Percentiles rank a stretch among this genome's conserved stretches.
Conservation (phyloP, 2,329 filamentous ascomycete genomes). For the Cordyceps pruinosa region DNA sequence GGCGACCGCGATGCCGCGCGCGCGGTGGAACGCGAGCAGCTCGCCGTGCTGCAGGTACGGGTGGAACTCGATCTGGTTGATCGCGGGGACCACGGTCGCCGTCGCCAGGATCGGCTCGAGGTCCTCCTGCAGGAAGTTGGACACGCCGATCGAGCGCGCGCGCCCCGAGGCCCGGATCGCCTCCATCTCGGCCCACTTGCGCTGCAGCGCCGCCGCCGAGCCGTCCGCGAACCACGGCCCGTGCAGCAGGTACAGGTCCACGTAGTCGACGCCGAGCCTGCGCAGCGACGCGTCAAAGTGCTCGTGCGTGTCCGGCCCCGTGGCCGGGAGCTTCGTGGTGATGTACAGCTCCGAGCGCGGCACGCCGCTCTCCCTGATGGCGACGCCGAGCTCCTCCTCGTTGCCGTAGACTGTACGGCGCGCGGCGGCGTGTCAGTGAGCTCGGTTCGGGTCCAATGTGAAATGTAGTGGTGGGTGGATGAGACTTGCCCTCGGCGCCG, state of each 20-base stretch:
- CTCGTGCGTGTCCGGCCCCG: constrained; percentile 34
- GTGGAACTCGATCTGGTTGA: constrained; percentile 79
- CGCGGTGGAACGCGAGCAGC: constrained; percentile 50
- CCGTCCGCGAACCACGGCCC: constrained; percentile 45
- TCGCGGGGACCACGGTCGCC: constrained; percentile 55
- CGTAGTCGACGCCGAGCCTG: constrained; percentile 61
- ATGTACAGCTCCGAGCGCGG: constrained; percentile 64
- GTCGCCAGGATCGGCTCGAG: constrained; percentile 51
- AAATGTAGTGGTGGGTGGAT: background rate
- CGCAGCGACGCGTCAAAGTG: constrained; percentile 54
- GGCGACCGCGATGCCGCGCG: constrained; percentile 49
- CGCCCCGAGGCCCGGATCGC: constrained; percentile 60
- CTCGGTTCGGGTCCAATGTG: background rate
- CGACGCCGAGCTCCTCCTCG: constrained; percentile 63
- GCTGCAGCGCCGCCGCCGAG: constrained; percentile 46
- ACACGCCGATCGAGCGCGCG: constrained; percentile 66
- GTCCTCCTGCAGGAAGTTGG: constrained; percentile 59
- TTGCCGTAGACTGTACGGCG: constrained; percentile 48
- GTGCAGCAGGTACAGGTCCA: constrained; percentile 65
- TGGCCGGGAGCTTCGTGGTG: constrained; percentile 49
- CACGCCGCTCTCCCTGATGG: constrained; percentile 60
- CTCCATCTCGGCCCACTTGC: constrained; percentile 53
- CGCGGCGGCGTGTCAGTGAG: background rate
- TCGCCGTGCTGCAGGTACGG: constrained; percentile 63
- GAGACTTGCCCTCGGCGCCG: constrained; percentile 55